Conservation (phyloP, 139 green algal genomes). For the Picochlorum sp. region DNA sequence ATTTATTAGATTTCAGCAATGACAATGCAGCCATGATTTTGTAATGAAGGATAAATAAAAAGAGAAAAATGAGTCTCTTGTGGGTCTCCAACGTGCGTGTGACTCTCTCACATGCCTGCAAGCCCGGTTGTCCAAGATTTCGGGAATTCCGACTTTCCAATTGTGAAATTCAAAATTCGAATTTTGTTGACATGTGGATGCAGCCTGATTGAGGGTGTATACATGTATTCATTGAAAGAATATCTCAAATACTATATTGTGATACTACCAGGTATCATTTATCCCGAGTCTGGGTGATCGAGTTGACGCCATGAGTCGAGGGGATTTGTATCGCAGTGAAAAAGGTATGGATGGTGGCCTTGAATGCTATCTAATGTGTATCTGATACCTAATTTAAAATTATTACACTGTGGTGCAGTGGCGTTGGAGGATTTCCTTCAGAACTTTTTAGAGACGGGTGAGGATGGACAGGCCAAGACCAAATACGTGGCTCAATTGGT, state of each 20-base stretch:
- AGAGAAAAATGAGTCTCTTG: too few species aligned
- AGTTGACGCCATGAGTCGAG: background rate
- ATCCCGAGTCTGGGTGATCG: background rate
- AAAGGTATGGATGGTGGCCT: background rate
- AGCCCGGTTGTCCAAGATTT: too few species aligned
- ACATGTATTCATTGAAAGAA: background rate
- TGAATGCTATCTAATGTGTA: background rate
- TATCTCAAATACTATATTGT: background rate
- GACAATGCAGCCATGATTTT: too few species aligned
- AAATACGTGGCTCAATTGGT: slow-evolving; percentile 63
- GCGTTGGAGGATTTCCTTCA: slow-evolving; percentile 39
- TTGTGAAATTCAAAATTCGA: slow-evolving; percentile 1
- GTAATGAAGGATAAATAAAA: too few species aligned
- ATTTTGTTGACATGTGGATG: background rate
- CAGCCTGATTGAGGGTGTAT: background rate
- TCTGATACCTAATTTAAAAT: too few species aligned
- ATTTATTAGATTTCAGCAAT: too few species aligned
- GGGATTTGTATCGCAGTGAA: background rate
- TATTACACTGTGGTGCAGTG: slow-evolving; percentile 12
- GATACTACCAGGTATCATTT: too few species aligned
- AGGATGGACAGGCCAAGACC: slow-evolving; percentile 11
- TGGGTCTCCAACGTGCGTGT: too few species aligned
- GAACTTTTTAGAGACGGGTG: slow-evolving; percentile 36
- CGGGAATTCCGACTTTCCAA: background rate
- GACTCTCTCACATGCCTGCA: too few species aligned